Evolutionary conservation across 2,329 filamentous ascomycete genomes (phyloP), one percentile per base, ranked within the genome.

Genomic region (Paraphaeosphaeria sporulosa): DNA sequence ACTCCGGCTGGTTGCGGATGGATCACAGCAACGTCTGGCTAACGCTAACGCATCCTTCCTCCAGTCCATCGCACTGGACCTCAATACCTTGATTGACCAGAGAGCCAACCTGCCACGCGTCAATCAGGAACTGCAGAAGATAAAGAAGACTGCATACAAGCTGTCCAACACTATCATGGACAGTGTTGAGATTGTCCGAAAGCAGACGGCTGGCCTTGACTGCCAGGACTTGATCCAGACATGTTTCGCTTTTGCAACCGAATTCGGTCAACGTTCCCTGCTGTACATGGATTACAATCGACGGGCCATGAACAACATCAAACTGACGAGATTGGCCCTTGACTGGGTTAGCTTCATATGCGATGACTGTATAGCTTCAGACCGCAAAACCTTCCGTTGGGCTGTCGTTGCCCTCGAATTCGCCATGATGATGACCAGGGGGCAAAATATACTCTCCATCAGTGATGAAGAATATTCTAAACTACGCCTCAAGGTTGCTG

Each of bases 271-370:
- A 76, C 90, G 95, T 65, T 97, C 94, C 2, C 86, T 97, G 52
- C 88, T 95, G 21, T 96, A 96, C 81, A 95, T 99, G 89, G 95
- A 99, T 79, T 91, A 92, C 76, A 98, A 97, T 74, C 85, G 95
- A 57, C 90, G 94, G 52, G 92, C 96, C 68, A 96, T 98, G 92
- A 98, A 98, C 80, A 97, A 97, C 77, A 85, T 96, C 68, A 97
- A 96, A 76, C 86, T 99, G 57, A 96, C 94, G 13, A 92, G 96
- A 73, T 84, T 99, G 55, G 93, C 94, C 4, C 83, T 99, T 12
- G 94, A 99, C 76, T 99, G 95, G 95, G 91, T 99, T 17, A 94
- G 92, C 73, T 99, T 99, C 78, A 95, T 99, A 67, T 97, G 94
- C 73, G 94, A 98, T 72, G 95, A 99, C 77, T 99, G 95, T 78